Conservation (phyloP, 345 rosid species). For the Hypericum perforatum region DNA sequence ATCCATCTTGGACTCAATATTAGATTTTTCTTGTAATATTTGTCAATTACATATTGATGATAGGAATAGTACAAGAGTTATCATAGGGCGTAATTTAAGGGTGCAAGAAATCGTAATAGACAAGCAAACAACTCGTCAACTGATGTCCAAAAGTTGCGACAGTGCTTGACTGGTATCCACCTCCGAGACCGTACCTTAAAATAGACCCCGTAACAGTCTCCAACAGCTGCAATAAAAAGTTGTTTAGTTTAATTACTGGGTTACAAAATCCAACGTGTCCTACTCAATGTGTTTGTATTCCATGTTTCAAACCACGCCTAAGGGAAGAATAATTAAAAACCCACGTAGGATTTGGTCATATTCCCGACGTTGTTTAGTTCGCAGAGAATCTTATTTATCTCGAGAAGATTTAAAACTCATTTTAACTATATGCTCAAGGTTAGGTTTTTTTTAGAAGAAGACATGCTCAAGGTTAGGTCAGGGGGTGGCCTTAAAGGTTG, state of each 20-base stretch:
- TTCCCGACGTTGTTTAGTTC: constrained; percentile 27
- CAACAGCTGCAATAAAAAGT: constrained; percentile 5
- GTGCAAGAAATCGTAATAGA: too few species aligned
- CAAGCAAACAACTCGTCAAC: too few species aligned
- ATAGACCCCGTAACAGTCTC: constrained; percentile 7
- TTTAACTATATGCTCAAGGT: too few species aligned
- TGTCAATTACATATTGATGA: too few species aligned
- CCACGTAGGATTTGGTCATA: constrained; percentile 16
- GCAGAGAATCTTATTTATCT: constrained; percentile 23
- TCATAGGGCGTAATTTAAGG: too few species aligned
- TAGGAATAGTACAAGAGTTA: too few species aligned
- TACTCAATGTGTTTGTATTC: constrained; percentile 14
- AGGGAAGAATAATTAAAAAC: not conserved
- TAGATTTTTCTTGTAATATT: too few species aligned
- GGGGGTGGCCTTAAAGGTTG: constrained; percentile 18
- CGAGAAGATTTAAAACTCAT: too few species aligned
- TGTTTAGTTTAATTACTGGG: constrained; percentile 6
- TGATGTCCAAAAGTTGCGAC: too few species aligned
- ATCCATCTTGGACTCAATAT: too few species aligned
- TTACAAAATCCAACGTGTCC: constrained; percentile 25
- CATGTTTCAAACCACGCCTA: constrained; percentile 9
- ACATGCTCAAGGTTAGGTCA: not conserved
- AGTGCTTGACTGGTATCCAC: too few species aligned
- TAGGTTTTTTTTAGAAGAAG: constrained; percentile 8
- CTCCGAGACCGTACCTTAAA: constrained; percentile 2